Percentiles rank a stretch among this genome's conserved stretches.
phyloP scores from a whole-genome alignment of 73 alveolate species.

The Paramecium bursaria region DNA sequence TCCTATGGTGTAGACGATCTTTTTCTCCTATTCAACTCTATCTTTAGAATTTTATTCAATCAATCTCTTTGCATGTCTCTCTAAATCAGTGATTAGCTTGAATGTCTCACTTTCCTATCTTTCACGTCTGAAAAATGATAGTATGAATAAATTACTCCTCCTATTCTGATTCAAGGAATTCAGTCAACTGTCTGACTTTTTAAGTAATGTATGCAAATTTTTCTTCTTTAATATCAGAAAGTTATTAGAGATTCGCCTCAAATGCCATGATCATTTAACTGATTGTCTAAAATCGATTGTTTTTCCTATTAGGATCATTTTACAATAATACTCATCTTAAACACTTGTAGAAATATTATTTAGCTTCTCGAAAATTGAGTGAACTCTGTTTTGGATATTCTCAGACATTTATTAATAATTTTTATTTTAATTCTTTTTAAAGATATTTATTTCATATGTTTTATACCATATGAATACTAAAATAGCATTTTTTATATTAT shows the following conservation, averaged over 20 bases:
- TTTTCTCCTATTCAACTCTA: slow-evolving; percentile 64
- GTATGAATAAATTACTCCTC: slow-evolving; percentile 25
- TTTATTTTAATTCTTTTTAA: too few species aligned
- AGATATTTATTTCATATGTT: too few species aligned
- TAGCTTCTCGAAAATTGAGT: slow-evolving; percentile 36
- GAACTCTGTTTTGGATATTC: slow-evolving; percentile 37
- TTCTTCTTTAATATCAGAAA: slow-evolving; percentile 38
- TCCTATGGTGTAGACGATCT: slow-evolving; percentile 64
- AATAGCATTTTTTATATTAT: too few species aligned
- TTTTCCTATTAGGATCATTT: slow-evolving; percentile 2
- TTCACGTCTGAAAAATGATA: not conserved
- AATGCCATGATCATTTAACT: slow-evolving; percentile 41
- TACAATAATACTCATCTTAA: slow-evolving; percentile 23
- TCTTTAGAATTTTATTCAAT: slow-evolving; percentile 61
- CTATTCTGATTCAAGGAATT: slow-evolving; percentile 3
- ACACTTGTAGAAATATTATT: slow-evolving; percentile 48
- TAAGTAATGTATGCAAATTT: slow-evolving; percentile 4
- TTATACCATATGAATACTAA: too few species aligned
- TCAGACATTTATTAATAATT: slow-evolving; percentile 58
- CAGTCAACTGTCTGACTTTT: slow-evolving; percentile 19
- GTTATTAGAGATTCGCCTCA: slow-evolving; percentile 22
- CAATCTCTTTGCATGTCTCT: slow-evolving; percentile 61
- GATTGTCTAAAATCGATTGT: slow-evolving; percentile 38
- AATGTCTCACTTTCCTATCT: slow-evolving; percentile 39
- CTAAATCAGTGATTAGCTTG: slow-evolving; percentile 63